These are phyloP conservation scores for Periconia sp. DNA, from an alignment of 2,329 filamentous ascomycete species.

Conservation along the genomic window DNA sequence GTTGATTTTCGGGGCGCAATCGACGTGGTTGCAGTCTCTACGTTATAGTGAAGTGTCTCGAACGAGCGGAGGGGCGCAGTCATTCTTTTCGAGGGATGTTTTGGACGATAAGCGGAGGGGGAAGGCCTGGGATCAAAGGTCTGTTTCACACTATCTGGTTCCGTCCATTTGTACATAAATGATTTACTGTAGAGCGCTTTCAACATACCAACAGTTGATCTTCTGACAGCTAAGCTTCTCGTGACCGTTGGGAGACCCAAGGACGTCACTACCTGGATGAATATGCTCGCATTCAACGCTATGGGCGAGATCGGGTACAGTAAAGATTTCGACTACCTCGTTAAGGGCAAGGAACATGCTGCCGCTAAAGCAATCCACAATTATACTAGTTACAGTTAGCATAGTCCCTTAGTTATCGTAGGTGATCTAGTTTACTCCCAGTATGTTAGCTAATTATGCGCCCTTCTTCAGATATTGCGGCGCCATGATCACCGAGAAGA, in stretches of 20 bases:
- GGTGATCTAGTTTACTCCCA: conserved; percentile 33
- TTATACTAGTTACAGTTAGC: conserved; percentile 36
- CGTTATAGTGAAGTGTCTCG: conserved; percentile 28
- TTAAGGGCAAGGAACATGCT: conserved; percentile 24
- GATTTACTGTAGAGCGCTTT: conserved; percentile 13
- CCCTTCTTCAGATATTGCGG: conserved; percentile 35
- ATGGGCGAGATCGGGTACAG: conserved; percentile 34
- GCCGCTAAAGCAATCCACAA: conserved; percentile 41
- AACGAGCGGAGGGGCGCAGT: conserved; percentile 20
- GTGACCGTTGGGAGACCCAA: conserved; percentile 18
- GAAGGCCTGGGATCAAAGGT: conserved; percentile 33
- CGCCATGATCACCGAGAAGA: conserved; percentile 34
- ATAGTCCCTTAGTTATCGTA: conserved; percentile 42
- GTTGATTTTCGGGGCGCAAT: conserved; percentile 23
- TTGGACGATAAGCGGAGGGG: conserved; percentile 22
- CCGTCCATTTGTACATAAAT: too few species aligned
- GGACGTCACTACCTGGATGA: conserved; percentile 25
- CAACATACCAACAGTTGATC: conserved; percentile 25
- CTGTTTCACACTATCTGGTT: neutral
- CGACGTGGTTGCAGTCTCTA: conserved; percentile 26
- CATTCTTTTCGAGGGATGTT: conserved; percentile 26
- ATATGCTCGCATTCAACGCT: conserved; percentile 32
- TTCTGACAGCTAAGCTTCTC: conserved; percentile 18
- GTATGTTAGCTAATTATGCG: conserved; percentile 25
- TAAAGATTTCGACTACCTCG: conserved; percentile 27